Percentiles rank a stretch among this genome's conserved stretches.
These are phyloP conservation scores for Tulasnella sp. DNA, from an alignment of 768 basidiomycete species.

Conservation along the genomic window DNA sequence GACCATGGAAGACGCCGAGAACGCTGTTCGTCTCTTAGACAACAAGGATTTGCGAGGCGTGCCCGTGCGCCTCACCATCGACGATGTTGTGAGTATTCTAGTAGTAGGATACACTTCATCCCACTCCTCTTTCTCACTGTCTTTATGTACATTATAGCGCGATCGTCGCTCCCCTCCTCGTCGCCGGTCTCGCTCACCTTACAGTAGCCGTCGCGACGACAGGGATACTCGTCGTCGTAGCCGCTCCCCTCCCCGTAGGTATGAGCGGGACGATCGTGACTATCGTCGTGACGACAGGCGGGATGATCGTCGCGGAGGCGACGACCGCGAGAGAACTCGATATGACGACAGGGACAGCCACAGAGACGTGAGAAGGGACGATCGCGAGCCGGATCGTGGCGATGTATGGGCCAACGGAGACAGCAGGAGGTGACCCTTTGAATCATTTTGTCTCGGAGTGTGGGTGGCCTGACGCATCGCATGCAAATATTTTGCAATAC, in stretches of 20 bases:
- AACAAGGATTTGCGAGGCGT: conserved; percentile 80
- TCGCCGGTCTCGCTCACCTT: conserved; percentile 72
- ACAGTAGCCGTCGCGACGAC: conserved; percentile 50
- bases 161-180: conserved; percentile 29
- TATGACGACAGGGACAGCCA: neutral
- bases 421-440: neutral
- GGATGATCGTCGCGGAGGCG: conserved; percentile 64
- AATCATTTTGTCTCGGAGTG: no score
- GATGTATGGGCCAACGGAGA: conserved; percentile 8
- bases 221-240: conserved; percentile 37
- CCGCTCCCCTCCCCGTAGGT: conserved; percentile 36
- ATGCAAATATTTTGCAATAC: no score
- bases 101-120: conserved; percentile 34
- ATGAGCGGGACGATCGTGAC: conserved; percentile 80
- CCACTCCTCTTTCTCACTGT: conserved; percentile 21
- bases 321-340: conserved; percentile 4
- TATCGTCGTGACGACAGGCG: conserved; percentile 55
- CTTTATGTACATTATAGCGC: conserved; percentile 10
- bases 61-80: conserved; percentile 57
- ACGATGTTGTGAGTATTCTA: conserved; percentile 35
- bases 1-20: conserved; percentile 80
- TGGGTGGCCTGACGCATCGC: no score
- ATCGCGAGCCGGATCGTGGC: conserved; percentile 1
- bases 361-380: neutral
- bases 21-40: conserved; percentile 79